A percentile compares a stretch with the other conserved stretches of the same genome.
These are phyloP conservation scores for Anisogramma anomala DNA, from an alignment of 2,329 filamentous ascomycete genomes.

Conservation along the genomic window DNA sequence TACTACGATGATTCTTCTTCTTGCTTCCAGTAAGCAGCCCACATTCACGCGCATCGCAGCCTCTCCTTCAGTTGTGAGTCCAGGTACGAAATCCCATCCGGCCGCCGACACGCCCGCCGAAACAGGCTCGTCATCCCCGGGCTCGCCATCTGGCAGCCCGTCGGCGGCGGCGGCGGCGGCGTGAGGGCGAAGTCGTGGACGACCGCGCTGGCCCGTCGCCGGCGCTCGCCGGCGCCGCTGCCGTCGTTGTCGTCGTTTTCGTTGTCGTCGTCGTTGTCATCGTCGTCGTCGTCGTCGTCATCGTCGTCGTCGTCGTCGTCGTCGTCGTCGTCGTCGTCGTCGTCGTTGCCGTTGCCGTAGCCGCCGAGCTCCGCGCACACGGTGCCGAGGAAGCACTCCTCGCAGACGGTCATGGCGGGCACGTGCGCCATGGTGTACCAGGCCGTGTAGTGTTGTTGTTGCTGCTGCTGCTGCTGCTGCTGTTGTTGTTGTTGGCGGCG, in stretches of 20 bases:
- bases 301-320: too few relatives aligned
- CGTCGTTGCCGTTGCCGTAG: conserved; percentile 22
- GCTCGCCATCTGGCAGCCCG: conserved; percentile 70
- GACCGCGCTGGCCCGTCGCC: conserved; percentile 22
- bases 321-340: too few relatives aligned
- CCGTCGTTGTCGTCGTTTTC: too few relatives aligned
- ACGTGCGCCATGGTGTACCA: conserved; percentile 73
- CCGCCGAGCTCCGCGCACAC: conserved; percentile 54
- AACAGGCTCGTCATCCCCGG: conserved; percentile 68
- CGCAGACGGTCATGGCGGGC: conserved; percentile 72
- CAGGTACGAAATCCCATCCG: conserved; percentile 53
- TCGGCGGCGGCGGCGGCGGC: conserved; percentile 42
- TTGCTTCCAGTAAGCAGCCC: too few relatives aligned
- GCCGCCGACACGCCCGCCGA: conserved; percentile 48
- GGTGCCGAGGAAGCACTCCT: conserved; percentile 72
- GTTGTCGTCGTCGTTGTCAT: too few relatives aligned
- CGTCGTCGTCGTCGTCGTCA: too few relatives aligned
- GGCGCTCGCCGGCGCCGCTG: too few relatives aligned
- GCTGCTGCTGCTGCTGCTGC: too few relatives aligned
- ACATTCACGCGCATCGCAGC: conserved; percentile 28
- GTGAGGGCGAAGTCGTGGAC: conserved; percentile 54
- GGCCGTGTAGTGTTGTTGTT: too few relatives aligned
- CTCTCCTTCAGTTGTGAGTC: conserved; percentile 45
- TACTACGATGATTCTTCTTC: too few relatives aligned
- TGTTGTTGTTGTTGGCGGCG: too few relatives aligned